Percentiles rank a stretch among this genome's conserved stretches.
Evolutionary conservation across 2,329 filamentous ascomycete species (phyloP).

Genomic region (Elsinoe australis): DNA sequence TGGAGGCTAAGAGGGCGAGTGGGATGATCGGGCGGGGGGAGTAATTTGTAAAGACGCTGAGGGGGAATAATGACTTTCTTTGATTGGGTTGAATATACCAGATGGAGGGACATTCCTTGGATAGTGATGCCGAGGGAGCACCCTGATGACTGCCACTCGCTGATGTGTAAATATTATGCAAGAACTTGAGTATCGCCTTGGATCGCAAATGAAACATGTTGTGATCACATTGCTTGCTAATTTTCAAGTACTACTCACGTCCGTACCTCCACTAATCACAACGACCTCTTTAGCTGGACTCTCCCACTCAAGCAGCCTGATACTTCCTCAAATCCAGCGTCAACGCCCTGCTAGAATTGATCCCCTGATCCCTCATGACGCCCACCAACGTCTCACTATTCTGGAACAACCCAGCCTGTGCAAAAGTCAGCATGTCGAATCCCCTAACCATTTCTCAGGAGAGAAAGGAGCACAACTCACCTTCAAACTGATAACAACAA

Average conservation of each 20-base stretch:
- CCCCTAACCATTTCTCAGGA: neutral
- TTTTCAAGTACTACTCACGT: too few species aligned
- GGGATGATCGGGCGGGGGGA: neutral
- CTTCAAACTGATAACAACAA: slow-evolving; percentile 95
- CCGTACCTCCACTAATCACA: too few species aligned
- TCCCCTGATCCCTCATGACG: slow-evolving; percentile 88
- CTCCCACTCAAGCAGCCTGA: slow-evolving; percentile 25
- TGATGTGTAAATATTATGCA: slow-evolving; percentile 5
- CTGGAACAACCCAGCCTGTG: slow-evolving; percentile 75
- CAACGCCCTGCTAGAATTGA: slow-evolving; percentile 84
- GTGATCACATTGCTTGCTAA: too few species aligned
- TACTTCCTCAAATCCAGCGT: slow-evolving; percentile 78
- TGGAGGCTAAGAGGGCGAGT: slow-evolving; percentile 8
- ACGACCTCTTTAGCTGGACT: too few species aligned
- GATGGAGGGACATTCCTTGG: neutral
- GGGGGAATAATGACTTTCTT: neutral
- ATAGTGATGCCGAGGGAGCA: neutral
- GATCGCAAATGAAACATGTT: too few species aligned
- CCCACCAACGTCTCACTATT: slow-evolving; percentile 93
- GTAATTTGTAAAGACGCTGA: neutral
- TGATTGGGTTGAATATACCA: neutral
- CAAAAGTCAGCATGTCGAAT: slow-evolving; percentile 8
- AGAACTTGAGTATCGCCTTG: too few species aligned
- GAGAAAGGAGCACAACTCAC: too few species aligned
- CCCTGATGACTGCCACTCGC: neutral